A percentile compares a stretch with the other conserved stretches of the same genome.
phyloP scores from a whole-genome alignment of 2,329 filamentous ascomycete species.

The Fusarium armeniacum region DNA sequence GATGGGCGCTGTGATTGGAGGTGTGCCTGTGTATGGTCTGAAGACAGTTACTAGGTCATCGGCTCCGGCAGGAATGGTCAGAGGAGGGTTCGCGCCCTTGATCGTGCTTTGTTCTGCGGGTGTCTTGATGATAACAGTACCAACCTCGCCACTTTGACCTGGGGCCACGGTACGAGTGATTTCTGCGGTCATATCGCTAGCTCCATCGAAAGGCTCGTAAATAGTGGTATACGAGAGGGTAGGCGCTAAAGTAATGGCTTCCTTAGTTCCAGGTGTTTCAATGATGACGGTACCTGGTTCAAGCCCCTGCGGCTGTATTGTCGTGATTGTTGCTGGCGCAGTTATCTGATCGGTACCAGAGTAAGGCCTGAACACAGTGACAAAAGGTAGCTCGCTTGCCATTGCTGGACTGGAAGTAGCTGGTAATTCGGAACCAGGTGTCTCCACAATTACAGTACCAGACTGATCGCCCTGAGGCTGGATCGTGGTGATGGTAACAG shows the following conservation, averaged over 20 bases:
- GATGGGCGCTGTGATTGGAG: background rate
- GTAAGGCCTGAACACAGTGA: conserved; percentile 16
- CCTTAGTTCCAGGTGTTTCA: conserved; percentile 18
- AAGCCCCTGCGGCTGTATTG: background rate
- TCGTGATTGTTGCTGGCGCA: conserved; percentile 7
- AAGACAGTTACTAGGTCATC: conserved; percentile 12
- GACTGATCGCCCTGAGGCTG: background rate
- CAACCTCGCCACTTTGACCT: conserved; percentile 17
- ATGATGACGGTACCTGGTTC: conserved; percentile 25
- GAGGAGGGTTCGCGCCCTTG: conserved; percentile 20
- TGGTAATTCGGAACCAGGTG: conserved; percentile 7
- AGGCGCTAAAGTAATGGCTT: conserved; percentile 1
- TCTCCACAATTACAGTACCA: conserved; percentile 27
- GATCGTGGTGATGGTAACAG: conserved; percentile 14
- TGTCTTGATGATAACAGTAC: conserved; percentile 34
- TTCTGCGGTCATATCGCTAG: conserved; percentile 18
- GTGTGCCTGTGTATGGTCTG: conserved; percentile 23
- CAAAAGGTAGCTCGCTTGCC: background rate
- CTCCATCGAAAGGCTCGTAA: conserved; percentile 28
- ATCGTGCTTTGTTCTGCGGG: conserved; percentile 14
- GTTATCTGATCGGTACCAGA: conserved; percentile 20
- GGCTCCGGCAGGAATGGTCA: conserved; percentile 23
- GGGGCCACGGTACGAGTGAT: conserved; percentile 15
- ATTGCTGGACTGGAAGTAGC: conserved; percentile 1
- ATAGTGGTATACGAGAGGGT: conserved; percentile 15